Percentiles rank a stretch among this genome's conserved stretches.
These are phyloP conservation scores for Pichia cabralensis DNA, from an alignment of 805 yeast species.

Conservation along the genomic window DNA sequence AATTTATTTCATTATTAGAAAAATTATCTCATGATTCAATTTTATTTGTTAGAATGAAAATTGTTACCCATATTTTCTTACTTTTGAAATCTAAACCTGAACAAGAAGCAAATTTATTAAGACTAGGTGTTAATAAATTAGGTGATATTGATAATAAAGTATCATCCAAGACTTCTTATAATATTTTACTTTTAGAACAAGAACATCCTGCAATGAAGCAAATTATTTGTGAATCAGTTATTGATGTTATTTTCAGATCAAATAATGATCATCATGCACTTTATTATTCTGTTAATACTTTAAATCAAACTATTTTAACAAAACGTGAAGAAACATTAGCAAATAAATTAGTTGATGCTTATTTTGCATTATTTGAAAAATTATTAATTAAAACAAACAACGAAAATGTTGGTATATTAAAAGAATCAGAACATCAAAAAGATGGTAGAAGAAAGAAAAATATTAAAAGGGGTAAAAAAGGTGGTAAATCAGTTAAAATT, in stretches of 20 bases:
- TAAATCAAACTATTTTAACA: constrained; percentile 87
- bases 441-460: constrained; percentile 61
- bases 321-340: constrained; percentile 73
- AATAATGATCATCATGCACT: constrained; percentile 77
- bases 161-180: constrained; percentile 77
- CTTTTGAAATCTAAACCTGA: constrained; percentile 82
- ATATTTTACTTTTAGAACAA: constrained; percentile 70
- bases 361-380: constrained; percentile 80
- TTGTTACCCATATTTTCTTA: constrained; percentile 69
- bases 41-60: constrained; percentile 72
- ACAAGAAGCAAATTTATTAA: constrained; percentile 85
- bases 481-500: constrained; percentile 68
- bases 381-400: constrained; percentile 60
- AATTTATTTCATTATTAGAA: constrained; percentile 69
- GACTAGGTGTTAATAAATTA: constrained; percentile 84
- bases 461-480: constrained; percentile 76
- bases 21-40: constrained; percentile 83
- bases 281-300: constrained; percentile 78
- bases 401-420: constrained; percentile 28
- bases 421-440: constrained; percentile 40
- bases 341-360: constrained; percentile 70
- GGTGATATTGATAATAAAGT: constrained; percentile 92
- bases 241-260: constrained; percentile 69
- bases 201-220: constrained; percentile 94
- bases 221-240: constrained; percentile 66